phyloP scores from a whole-genome alignment of 2,329 filamentous ascomycete genomes.

The Alternaria dauci region DNA sequence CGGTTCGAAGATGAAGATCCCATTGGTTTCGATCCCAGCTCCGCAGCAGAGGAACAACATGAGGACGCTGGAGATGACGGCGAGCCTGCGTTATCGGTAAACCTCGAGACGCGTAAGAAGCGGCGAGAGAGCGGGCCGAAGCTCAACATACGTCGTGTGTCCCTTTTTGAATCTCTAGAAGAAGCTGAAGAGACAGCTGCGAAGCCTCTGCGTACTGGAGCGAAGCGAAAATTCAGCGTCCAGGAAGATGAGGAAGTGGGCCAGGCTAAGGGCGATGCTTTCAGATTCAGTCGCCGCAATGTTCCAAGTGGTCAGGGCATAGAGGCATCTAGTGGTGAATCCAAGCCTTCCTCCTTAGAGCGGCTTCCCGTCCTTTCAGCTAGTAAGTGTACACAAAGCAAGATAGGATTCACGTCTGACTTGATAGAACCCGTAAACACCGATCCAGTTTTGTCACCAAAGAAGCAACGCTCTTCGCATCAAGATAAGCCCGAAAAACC shows the following conservation, averaged over 20 bases:
- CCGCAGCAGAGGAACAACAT: constrained; percentile 30
- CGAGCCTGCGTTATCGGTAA: constrained; percentile 53
- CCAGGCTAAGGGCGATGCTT: constrained; percentile 50
- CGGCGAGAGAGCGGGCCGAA: constrained; percentile 61
- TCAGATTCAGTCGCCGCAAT: constrained; percentile 57
- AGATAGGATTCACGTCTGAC: constrained; percentile 27
- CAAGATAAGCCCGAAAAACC: constrained; percentile 39
- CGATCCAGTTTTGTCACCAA: constrained; percentile 55
- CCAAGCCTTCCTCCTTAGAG: constrained; percentile 30
- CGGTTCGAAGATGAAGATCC: constrained; percentile 61
- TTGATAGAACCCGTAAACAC: constrained; percentile 59
- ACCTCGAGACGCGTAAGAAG: constrained; percentile 62
- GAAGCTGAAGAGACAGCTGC: constrained; percentile 35
- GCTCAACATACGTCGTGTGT: constrained; percentile 53
- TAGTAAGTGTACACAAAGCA: constrained; percentile 46
- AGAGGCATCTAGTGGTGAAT: constrained; percentile 25
- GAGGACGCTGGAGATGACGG: constrained; percentile 48
- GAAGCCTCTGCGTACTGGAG: constrained; percentile 55
- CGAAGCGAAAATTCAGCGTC: constrained; percentile 66
- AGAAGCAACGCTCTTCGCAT: constrained; percentile 47
- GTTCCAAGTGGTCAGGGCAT: constrained; percentile 28
- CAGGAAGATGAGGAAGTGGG: constrained; percentile 59
- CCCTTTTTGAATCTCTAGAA: constrained; percentile 54
- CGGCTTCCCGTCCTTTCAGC: constrained; percentile 53
- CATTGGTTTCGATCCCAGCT: constrained; percentile 54